Evolutionary conservation across 176 grass and related monocot species (phyloP).

Genomic region (Puccinellia tenuiflora): DNA sequence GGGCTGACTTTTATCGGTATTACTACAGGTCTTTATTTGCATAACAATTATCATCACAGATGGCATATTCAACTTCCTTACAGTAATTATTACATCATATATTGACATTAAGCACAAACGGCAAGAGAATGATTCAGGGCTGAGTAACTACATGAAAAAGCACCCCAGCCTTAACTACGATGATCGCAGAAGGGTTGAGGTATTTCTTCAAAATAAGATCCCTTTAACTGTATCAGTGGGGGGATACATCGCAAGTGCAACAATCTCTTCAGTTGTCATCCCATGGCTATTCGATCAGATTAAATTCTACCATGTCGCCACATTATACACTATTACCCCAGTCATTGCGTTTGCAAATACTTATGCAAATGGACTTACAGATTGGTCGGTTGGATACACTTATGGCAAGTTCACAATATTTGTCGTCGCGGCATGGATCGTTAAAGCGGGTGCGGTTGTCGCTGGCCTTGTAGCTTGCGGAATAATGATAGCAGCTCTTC

Average conservation of each 20-base stretch:
- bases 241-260: conserved; percentile 5
- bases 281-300: conserved; percentile 42
- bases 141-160: conserved; percentile 7
- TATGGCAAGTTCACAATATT: conserved; percentile 39
- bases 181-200: conserved; percentile 43
- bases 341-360: conserved; percentile 37
- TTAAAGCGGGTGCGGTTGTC: conserved; percentile 23
- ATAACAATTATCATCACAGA: conserved; percentile 55
- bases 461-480: conserved; percentile 34
- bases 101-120: conserved; percentile 36
- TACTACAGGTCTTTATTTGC: conserved; percentile 49
- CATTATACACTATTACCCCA: conserved; percentile 11
- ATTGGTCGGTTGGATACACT: conserved; percentile 33
- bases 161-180: conserved; percentile 56
- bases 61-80: conserved; percentile 44
- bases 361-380: conserved; percentile 45
- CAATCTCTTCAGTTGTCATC: background rate
- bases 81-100: conserved; percentile 12
- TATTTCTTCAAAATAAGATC: conserved; percentile 29
- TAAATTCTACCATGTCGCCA: conserved; percentile 29
- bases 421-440: conserved; percentile 31
- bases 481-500: conserved; percentile 14
- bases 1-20: background rate
- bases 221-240: background rate
- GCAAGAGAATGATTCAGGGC: conserved; percentile 4